Conservation (phyloP, 208 protist species). For the Trichomonas tenax region DNA sequence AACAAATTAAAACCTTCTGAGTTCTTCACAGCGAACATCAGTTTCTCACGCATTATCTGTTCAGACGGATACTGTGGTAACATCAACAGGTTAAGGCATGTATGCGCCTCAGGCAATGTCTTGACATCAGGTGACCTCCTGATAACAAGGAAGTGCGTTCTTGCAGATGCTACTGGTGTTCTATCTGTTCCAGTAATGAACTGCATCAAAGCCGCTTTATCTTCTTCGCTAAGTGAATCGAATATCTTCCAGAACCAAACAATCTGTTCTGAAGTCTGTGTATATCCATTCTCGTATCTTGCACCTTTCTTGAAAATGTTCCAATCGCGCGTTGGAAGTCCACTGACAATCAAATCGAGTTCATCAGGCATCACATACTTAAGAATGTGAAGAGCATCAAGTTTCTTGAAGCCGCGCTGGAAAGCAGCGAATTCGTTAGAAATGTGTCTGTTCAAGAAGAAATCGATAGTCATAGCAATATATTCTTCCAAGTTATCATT, state of each 20-base stretch:
- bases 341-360: not conserved
- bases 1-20: conserved; percentile 40
- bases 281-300: conserved; percentile 45
- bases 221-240: conserved; percentile 36
- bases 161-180: not conserved
- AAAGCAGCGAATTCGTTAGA: conserved; percentile 37
- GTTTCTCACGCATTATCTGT: conserved; percentile 49
- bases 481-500: conserved; percentile 39
- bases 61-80: conserved; percentile 55
- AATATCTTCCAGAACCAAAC: conserved; percentile 47
- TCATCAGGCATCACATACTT: not conserved
- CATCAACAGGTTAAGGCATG: conserved; percentile 64
- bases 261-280: conserved; percentile 24
- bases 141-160: not conserved
- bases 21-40: conserved; percentile 39
- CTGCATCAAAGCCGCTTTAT: conserved; percentile 43
- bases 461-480: conserved; percentile 25
- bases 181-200: conserved; percentile 47
- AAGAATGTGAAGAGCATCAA: not conserved
- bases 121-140: conserved; percentile 27
- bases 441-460: conserved; percentile 37
- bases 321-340: not conserved
- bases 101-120: conserved; percentile 58
- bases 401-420: not conserved
- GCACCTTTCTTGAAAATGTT: not conserved